Evolutionary conservation across 169 alveolate species (phyloP).

Genomic region (Cryptosporidium sp.): DNA sequence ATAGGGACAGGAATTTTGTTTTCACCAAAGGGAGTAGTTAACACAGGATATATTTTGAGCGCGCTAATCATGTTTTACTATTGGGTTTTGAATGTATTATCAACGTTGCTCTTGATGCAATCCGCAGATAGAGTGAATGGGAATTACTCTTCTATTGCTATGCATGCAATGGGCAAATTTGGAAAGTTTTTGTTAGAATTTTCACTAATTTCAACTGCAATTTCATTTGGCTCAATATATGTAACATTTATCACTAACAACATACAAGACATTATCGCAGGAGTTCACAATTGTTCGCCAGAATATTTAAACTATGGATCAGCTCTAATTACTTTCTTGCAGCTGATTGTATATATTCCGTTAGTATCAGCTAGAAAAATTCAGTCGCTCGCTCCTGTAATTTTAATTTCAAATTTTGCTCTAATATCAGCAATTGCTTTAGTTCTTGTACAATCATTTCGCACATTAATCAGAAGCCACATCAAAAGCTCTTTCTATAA

Average conservation of each 20-base stretch:
- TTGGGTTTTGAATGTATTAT: constrained; percentile 57
- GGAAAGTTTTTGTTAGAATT: constrained; percentile 43
- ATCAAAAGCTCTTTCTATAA: neutral
- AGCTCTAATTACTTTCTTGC: constrained; percentile 49
- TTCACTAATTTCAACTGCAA: constrained; percentile 54
- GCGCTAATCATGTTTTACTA: constrained; percentile 52
- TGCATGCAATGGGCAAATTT: constrained; percentile 54
- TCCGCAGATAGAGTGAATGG: constrained; percentile 52
- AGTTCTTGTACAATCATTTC: constrained; percentile 38
- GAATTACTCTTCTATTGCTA: constrained; percentile 59
- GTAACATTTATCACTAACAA: constrained; percentile 66
- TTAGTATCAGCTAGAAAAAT: constrained; percentile 28
- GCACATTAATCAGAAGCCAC: constrained; percentile 13
- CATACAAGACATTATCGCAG: constrained; percentile 69
- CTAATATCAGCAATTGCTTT: constrained; percentile 39
- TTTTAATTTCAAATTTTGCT: constrained; percentile 40
- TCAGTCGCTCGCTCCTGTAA: constrained; percentile 56
- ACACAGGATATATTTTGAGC: constrained; percentile 59
- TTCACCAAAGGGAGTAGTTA: constrained; percentile 69
- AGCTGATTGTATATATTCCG: constrained; percentile 44
- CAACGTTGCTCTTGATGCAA: constrained; percentile 33
- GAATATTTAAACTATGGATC: constrained; percentile 43
- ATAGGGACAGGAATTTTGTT: constrained; percentile 72
- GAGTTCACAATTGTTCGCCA: constrained; percentile 48
- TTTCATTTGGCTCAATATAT: constrained; percentile 55